These are phyloP conservation scores for Corylus americana DNA, from an alignment of 306 rosid genomes.

Conservation along the genomic window DNA sequence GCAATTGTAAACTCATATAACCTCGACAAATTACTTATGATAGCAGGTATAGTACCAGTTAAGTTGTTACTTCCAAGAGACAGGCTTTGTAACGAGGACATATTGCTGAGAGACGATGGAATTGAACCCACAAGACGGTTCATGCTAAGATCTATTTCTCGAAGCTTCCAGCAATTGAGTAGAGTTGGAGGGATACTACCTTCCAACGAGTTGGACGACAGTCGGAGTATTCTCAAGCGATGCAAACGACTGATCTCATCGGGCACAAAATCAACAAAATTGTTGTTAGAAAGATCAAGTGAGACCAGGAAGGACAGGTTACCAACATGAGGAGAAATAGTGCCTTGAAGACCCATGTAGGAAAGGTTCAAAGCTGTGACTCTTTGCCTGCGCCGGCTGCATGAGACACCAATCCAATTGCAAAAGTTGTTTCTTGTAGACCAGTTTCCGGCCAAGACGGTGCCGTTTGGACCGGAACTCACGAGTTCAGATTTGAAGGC, in stretches of 20 bases:
- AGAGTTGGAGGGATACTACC: background rate
- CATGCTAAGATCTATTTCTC: accelerated
- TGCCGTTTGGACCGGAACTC: background rate
- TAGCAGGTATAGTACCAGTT: background rate
- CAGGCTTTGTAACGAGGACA: background rate
- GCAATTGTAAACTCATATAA: background rate
- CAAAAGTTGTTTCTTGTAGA: background rate
- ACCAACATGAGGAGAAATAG: background rate
- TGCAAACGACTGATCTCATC: background rate
- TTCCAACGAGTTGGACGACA: background rate
- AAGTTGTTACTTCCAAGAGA: background rate
- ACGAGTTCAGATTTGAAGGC: background rate
- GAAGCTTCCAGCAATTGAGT: background rate
- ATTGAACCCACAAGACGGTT: background rate
- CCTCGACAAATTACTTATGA: background rate
- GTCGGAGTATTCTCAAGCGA: background rate
- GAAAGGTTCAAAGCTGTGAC: background rate
- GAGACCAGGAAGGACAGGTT: conserved; percentile 2
- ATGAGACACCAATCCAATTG: background rate
- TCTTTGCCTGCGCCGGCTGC: conserved; percentile 2
- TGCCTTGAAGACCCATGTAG: background rate
- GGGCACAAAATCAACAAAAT: background rate
- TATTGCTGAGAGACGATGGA: background rate
- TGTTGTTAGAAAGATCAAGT: background rate
- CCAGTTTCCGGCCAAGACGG: background rate